Evolutionary conservation across 805 yeast species (phyloP), one percentile per base, ranked within the genome.

Genomic region (Lipomyces kockii): DNA sequence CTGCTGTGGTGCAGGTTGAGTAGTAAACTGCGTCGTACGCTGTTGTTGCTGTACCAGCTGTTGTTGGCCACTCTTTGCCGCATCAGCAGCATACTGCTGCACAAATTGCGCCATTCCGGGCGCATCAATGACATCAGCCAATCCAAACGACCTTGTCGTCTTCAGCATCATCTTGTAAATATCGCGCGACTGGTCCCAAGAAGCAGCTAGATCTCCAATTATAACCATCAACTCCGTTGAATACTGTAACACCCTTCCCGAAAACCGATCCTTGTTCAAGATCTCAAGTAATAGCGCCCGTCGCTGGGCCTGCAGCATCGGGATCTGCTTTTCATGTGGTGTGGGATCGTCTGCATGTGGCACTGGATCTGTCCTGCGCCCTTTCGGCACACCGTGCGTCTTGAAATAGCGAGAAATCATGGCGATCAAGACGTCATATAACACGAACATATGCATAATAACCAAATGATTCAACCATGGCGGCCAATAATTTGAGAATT

Each of bases 91-190:
- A 17, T 43, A 43, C 65, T 55, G 63, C 59, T 57, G 64, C 46
- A 17, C 39, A 35, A 14, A n/a, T 43, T 58, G 55, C 34, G 63
- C 60, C 64, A 65, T 58, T 17, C 66, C 63, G 1, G 63, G 63
- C 8, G 63, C 65, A 34, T 67, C 67, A 46, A 67, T 57, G 32
- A 63, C 34, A 35, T 65, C 65, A 2, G 62, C 64, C 46, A 68
- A 37, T 2, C 69, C 69, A 11, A 68, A 55, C 22, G 63, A 58
- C 46, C 58, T 51, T 17, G 66, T 57, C 25, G 57, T 43, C 34
- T 46, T 17, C 20, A 68, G 51, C 63, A 68, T 51, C 65, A 49
- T 53, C 37, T 60, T 62, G 56, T 52, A 65, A 14, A 60, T 55
- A 0, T 64, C 69, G 32, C 65, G 46, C 11, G 61, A 46, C 25